phyloP scores from a whole-genome alignment of 2,329 filamentous ascomycete species.

The Didymosphaeria variabile region DNA sequence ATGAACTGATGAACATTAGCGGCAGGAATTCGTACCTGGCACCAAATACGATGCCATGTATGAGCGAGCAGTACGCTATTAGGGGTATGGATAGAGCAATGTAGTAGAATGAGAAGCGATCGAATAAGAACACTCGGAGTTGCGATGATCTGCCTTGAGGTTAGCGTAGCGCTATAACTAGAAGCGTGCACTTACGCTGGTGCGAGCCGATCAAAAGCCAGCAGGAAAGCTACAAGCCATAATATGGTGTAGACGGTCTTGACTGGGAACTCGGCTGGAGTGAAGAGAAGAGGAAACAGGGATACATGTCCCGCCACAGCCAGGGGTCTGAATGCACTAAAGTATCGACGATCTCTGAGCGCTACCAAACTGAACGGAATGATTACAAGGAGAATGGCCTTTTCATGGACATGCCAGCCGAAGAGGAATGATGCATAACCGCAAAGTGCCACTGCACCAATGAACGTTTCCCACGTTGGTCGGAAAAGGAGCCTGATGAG shows the following conservation, averaged over 20 bases:
- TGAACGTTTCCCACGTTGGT: constrained; percentile 87
- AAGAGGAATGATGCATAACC: constrained; percentile 97
- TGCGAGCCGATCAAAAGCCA: constrained; percentile 86
- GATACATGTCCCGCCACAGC: constrained; percentile 95
- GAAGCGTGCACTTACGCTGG: constrained; percentile 67
- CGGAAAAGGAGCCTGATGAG: constrained; percentile 82
- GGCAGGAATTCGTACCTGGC: constrained; percentile 87
- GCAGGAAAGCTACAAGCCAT: constrained; percentile 87
- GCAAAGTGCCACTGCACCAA: constrained; percentile 89
- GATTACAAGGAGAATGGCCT: constrained; percentile 92
- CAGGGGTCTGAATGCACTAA: constrained; percentile 89
- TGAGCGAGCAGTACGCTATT: constrained; percentile 84
- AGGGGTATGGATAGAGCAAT: constrained; percentile 89
- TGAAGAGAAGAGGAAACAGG: constrained; percentile 92
- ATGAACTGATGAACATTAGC: constrained; percentile 96
- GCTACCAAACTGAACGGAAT: constrained; percentile 95
- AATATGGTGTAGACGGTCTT: constrained; percentile 93
- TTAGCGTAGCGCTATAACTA: constrained; percentile 24
- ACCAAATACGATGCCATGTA: constrained; percentile 86
- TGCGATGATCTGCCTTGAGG: constrained; percentile 65
- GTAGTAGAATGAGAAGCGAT: constrained; percentile 89
- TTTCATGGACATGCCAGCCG: constrained; percentile 98
- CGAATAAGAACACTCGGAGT: constrained; percentile 86
- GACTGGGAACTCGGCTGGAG: constrained; percentile 88
- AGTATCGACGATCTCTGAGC: constrained; percentile 86